phyloP scores from a whole-genome alignment of 1,284 basidiomycete genomes.

The Pterula multifida region DNA sequence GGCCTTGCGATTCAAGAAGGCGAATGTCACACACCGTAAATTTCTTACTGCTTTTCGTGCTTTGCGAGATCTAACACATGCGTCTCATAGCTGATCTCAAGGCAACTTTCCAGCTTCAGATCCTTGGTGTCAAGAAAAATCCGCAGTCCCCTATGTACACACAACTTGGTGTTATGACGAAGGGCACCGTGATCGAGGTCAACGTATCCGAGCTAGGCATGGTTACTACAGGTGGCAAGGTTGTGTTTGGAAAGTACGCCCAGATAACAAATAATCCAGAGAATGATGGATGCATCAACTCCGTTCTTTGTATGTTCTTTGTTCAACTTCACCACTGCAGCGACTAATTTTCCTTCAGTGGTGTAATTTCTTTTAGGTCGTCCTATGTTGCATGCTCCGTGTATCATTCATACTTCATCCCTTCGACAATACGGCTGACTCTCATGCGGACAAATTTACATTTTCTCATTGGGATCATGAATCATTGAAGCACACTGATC shows the following conservation, averaged over 20 bases:
- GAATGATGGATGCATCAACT: conserved; percentile 94
- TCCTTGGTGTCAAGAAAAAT: conserved; percentile 98
- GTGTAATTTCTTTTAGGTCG: not conserved
- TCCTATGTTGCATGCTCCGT: not conserved
- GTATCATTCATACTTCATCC: not conserved
- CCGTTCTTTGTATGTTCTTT: conserved; percentile 64
- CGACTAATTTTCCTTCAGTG: not conserved
- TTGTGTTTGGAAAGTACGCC: conserved; percentile 86
- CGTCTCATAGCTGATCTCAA: conserved; percentile 74
- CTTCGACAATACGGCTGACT: not conserved
- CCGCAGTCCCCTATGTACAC: conserved; percentile 98
- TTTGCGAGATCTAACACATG: not conserved
- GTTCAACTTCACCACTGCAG: not conserved
- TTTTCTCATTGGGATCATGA: too few relatives aligned
- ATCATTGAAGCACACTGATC: too few relatives aligned
- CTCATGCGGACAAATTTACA: too few relatives aligned
- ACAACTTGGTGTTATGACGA: conserved; percentile 92
- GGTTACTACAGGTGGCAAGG: conserved; percentile 98
- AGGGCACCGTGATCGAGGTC: conserved; percentile 97
- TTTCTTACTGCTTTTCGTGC: conserved; percentile 10
- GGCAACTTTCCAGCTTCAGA: conserved; percentile 97
- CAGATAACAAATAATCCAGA: conserved; percentile 96
- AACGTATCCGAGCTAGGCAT: conserved; percentile 96
- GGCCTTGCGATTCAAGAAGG: conserved; percentile 96
- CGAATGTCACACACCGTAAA: conserved; percentile 97